Conservation (phyloP, 257 asterid genomes). For the Plantago ovata region DNA sequence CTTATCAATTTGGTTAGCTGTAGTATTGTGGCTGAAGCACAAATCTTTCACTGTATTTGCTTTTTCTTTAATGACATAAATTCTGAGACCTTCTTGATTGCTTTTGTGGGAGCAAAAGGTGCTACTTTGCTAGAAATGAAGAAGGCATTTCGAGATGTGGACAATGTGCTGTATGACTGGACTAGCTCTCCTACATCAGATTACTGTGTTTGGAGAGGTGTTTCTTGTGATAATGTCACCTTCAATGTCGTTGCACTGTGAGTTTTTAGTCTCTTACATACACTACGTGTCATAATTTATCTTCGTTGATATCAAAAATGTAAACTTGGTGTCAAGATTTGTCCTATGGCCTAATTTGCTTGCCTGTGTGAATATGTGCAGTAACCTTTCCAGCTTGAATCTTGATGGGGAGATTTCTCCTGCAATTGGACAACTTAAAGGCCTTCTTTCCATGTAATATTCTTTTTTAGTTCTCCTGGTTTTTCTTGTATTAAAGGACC, state of each 20-base stretch:
- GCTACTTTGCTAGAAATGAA: slow-evolving; percentile 75
- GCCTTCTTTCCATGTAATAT: slow-evolving; percentile 68
- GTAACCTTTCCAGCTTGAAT: slow-evolving; percentile 86
- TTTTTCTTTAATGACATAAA: neutral
- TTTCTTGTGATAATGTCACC: slow-evolving; percentile 83
- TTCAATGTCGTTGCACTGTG: slow-evolving; percentile 82
- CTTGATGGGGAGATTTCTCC: slow-evolving; percentile 95
- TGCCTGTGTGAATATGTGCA: slow-evolving; percentile 18
- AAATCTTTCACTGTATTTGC: neutral
- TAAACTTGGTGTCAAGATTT: slow-evolving; percentile 3
- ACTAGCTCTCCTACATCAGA: slow-evolving; percentile 80
- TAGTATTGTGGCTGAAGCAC: slow-evolving; percentile 3
- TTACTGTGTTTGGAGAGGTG: slow-evolving; percentile 91
- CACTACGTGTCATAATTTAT: neutral
- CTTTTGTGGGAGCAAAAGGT: slow-evolving; percentile 36
- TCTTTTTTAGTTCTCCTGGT: neutral
- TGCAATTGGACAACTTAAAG: slow-evolving; percentile 75
- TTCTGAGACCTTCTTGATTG: neutral
- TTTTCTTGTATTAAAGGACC: neutral
- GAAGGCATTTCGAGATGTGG: slow-evolving; percentile 86
- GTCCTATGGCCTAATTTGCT: neutral
- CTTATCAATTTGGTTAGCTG: slow-evolving; percentile 15
- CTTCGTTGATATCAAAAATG: neutral
- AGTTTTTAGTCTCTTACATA: slow-evolving; percentile 22
- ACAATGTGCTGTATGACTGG: slow-evolving; percentile 96